Evolutionary conservation across 768 basidiomycete species (phyloP).

Genomic region (Tulasnella sp.): DNA sequence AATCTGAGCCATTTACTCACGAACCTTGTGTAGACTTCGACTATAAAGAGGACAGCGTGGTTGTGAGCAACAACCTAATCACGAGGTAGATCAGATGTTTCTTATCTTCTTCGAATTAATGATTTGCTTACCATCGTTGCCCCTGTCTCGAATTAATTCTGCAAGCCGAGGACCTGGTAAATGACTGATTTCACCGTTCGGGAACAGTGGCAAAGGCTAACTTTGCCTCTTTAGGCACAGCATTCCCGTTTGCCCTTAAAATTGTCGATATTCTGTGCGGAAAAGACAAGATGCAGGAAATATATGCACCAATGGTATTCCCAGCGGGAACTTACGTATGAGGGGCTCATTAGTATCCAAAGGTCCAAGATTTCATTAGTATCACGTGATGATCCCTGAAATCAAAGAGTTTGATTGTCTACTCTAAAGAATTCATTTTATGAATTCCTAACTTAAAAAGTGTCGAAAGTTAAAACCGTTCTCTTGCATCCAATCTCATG

Average conservation of each 20-base stretch:
- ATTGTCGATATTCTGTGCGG: conserved; percentile 61
- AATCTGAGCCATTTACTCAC: neutral
- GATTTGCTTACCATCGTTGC: neutral
- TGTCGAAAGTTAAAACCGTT: too few relatives aligned
- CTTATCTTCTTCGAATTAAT: neutral
- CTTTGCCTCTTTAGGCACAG: conserved; percentile 37
- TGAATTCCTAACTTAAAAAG: too few relatives aligned
- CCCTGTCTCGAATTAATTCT: neutral
- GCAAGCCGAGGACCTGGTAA: conserved; percentile 58
- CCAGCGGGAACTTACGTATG: conserved; percentile 26
- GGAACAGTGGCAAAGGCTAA: neutral
- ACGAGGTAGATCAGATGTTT: conserved; percentile 43
- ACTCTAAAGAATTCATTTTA: too few relatives aligned
- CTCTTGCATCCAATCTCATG: too few relatives aligned
- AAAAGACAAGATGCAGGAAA: conserved; percentile 43
- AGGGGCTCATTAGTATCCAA: too few relatives aligned
- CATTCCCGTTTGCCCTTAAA: conserved; percentile 67
- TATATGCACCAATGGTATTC: conserved; percentile 59
- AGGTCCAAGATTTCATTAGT: too few relatives aligned
- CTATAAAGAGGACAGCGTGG: conserved; percentile 61
- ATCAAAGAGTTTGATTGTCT: too few relatives aligned
- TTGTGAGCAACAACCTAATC: conserved; percentile 55
- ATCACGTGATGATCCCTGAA: too few relatives aligned
- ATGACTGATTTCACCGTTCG: conserved; percentile 17
- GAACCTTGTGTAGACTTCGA: conserved; percentile 41